Base-by-base conservation (phyloP, 164 flowering plant genomes). In the Saururus chinensis region DNA sequence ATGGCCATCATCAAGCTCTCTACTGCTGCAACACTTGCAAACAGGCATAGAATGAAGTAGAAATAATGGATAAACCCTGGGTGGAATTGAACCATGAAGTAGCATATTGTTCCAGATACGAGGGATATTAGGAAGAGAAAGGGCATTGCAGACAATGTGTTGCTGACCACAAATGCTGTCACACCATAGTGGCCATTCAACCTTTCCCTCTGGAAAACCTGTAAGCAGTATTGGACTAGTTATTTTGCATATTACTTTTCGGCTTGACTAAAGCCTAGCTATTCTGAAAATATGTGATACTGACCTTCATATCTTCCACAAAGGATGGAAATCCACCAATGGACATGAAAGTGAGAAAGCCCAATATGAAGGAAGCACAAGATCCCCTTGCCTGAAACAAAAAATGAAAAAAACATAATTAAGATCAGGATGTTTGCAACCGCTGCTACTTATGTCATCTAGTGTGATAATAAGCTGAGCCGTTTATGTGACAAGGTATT, bases 1-100 rank as follows among this genome's bases (percentile, higher is more conserved):
- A 92, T 87, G 45, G 84, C 90, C 98, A 92, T 92, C 98, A 92
- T 92, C 77, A 92, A 73, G 82, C 98, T 92, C 70, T 92, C 98
- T 25, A 92, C 98, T 0, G 87, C 92, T 0, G 95, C 81, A 56
- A 92, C 95, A 64, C 98, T 85, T 1, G 95, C 92, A 35, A 83
- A 92, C 30, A 92, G 88, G 79, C 88, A 83, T 64, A 92, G 63
- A 1, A 92, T 89, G 57, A 89, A 92, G 87, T 85, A 92, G 25
- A 89, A n/a, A 59, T 87, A 92, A 70, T 87, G 96, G 20, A 24
- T 3, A 53, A 89, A 85, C 17, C 96, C 98, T 0, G 95, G 91
- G 61, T 92, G 98, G 25, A 92, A 83, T 10, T 75, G 74, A 51
- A 87, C 98, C 96, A 92, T 84, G 86, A 77, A 92, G 76, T 92